These are phyloP conservation scores for Smittium mucronatum DNA, from an alignment of 371 early-diverging fungal species.

Conservation along the genomic window DNA sequence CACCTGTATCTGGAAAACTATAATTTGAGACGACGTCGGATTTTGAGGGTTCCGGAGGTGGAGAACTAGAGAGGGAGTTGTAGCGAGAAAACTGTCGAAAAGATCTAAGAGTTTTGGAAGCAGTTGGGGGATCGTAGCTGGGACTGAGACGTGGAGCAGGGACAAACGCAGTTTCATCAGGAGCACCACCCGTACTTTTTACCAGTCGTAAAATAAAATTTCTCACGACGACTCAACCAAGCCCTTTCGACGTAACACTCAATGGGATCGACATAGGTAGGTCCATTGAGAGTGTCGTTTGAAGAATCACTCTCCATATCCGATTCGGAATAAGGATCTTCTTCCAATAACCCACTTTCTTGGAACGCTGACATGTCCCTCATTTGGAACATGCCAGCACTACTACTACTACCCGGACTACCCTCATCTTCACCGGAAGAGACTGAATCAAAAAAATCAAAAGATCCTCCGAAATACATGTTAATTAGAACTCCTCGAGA, in stretches of 20 bases:
- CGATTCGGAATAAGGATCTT: constrained; percentile 3
- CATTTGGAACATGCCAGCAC: constrained; percentile 5
- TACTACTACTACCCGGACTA: background rate
- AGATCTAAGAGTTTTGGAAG: too few species aligned
- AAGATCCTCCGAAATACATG: background rate
- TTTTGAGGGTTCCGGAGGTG: too few species aligned
- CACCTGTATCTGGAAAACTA: too few species aligned
- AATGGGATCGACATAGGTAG: constrained; percentile 12
- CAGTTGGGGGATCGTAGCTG: too few species aligned
- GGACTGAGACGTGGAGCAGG: background rate
- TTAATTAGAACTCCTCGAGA: background rate
- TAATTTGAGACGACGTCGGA: too few species aligned
- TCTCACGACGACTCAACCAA: constrained; percentile 25
- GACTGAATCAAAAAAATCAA: constrained; percentile 1
- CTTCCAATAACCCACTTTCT: constrained; percentile 12
- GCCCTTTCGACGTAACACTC: constrained; percentile 33
- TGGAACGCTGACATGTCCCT: background rate
- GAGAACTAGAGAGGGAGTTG: too few species aligned
- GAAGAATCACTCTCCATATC: constrained; percentile 11
- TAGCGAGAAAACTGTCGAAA: too few species aligned
- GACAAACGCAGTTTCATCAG: constrained; percentile 23
- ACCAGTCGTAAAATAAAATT: constrained; percentile 33
- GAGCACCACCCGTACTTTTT: constrained; percentile 38
- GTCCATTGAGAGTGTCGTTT: constrained; percentile 5
- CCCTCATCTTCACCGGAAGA: background rate